Percentiles rank a stretch among this genome's conserved stretches.
Evolutionary conservation across 257 asterid species (phyloP).

Genomic region (Plectranthus barbatus): DNA sequence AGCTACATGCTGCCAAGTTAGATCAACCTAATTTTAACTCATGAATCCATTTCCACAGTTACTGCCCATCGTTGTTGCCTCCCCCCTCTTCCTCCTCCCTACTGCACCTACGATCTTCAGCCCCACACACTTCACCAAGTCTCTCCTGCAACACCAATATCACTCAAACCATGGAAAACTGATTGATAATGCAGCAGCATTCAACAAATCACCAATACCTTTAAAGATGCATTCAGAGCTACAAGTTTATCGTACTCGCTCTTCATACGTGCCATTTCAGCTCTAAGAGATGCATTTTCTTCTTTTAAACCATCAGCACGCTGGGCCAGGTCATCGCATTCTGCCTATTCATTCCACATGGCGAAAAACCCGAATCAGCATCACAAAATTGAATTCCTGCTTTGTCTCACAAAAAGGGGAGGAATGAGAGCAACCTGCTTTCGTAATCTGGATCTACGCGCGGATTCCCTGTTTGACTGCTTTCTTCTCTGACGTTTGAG

Average conservation of each 20-base stretch:
- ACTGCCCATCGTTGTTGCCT: slow-evolving; percentile 23
- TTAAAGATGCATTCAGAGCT: slow-evolving; percentile 71
- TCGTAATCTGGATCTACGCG: slow-evolving; percentile 89
- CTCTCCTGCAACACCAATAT: slow-evolving; percentile 50
- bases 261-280: slow-evolving; percentile 67
- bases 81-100: slow-evolving; percentile 39
- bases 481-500: slow-evolving; percentile 89
- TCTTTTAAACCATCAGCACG: slow-evolving; percentile 71
- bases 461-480: slow-evolving; percentile 96
- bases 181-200: not conserved
- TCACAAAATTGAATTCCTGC: not conserved
- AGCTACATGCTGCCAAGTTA: slow-evolving; percentile 39
- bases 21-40: slow-evolving; percentile 32
- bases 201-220: slow-evolving; percentile 43
- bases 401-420: not conserved
- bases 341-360: slow-evolving; percentile 66
- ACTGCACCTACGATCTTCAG: slow-evolving; percentile 55
- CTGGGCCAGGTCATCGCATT: slow-evolving; percentile 89
- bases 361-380: slow-evolving; percentile 7
- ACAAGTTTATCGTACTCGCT: slow-evolving; percentile 64
- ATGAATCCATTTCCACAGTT: slow-evolving; percentile 16
- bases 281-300: slow-evolving; percentile 78
- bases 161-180: not conserved
- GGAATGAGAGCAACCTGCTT: slow-evolving; percentile 54
- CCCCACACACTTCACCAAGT: slow-evolving; percentile 56